Evolutionary conservation across 2,329 filamentous ascomycete genomes (phyloP), one percentile per base, ranked within the genome.

Genomic region (Ascocoryne sarcoides): DNA sequence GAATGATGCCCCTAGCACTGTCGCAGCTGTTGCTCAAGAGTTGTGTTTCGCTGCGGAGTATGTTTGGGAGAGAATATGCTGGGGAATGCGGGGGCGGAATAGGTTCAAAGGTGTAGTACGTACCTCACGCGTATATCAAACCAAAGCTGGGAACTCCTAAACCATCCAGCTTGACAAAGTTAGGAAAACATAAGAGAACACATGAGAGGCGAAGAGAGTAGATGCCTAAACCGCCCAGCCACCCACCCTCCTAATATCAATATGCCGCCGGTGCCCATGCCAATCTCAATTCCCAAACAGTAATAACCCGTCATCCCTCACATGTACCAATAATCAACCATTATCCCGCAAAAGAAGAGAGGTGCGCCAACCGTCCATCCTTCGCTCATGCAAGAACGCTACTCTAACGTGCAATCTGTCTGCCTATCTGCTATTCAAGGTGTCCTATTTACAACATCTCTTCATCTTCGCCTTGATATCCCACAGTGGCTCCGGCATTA

Each of bases 371-470:
- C 39, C 43, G 10, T 36, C 34, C 36, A 37, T 39, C 31, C 36
- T 26, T 40, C 36, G 7, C 12, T 26, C 36, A 40, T 43, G 39
- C 16, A 43, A 32, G 31, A 32, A 40, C 51, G 36, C 44, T 45
- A 47, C 42, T 45, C 40, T 40, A 50, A 32, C 36, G 16, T 45
- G 43, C 39, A 48, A 47, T 39, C 42, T 48, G 45, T 19, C 40
- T 51, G 39, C 39, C 45, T 55, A 53, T 43, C 39, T 48, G 49
- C 34, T 47, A 48, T 46, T 39, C 36, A 28, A 34, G 33, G 36
- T 43, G 37, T 44, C 12, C 20, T 53, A 57, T 58, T 40, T 57
- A 60, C 52, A 58, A 45, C 57, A 60, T 60, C 42, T 60, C 57
- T 39, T 58, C 56, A 36, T 60, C 57, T 35, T 57, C 50, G 15